Conservation (phyloP, 805 yeast genomes). For the Metschnikowia reukaufii region DNA sequence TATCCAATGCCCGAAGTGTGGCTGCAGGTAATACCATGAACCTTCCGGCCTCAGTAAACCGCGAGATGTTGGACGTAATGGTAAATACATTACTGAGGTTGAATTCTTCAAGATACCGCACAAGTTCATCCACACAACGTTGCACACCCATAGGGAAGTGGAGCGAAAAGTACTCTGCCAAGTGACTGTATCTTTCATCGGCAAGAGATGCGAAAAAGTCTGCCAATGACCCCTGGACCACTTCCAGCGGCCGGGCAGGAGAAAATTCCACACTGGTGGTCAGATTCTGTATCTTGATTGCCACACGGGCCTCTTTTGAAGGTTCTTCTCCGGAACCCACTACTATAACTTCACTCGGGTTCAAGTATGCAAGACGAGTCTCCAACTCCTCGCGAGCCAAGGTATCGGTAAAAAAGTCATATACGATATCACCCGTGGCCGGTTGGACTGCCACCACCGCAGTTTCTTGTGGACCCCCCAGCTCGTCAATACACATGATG, state of each 20-base stretch:
- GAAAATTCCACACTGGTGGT: slow-evolving; percentile 12
- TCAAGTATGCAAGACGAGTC: slow-evolving; percentile 69
- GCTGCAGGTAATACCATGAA: slow-evolving; percentile 62
- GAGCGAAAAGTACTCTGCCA: slow-evolving; percentile 27
- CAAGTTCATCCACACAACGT: slow-evolving; percentile 46
- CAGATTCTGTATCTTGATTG: slow-evolving; percentile 21
- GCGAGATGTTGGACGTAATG: slow-evolving; percentile 48
- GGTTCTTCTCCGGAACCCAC: slow-evolving; percentile 34
- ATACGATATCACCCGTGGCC: slow-evolving; percentile 70
- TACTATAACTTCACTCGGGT: slow-evolving; percentile 72
- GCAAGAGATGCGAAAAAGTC: slow-evolving; percentile 28
- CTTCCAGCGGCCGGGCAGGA: slow-evolving; percentile 2
- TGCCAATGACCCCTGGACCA: slow-evolving; percentile 19
- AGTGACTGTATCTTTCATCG: slow-evolving; percentile 14
- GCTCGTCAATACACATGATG: slow-evolving; percentile 44
- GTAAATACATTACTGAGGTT: slow-evolving; percentile 56
- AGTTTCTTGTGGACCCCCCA: slow-evolving; percentile 8
- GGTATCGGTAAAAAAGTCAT: slow-evolving; percentile 69
- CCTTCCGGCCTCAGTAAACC: slow-evolving; percentile 48
- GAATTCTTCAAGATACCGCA: slow-evolving; percentile 61
- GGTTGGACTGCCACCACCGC: slow-evolving; percentile 67
- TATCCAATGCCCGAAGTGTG: slow-evolving; percentile 70
- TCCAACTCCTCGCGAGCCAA: slow-evolving; percentile 60
- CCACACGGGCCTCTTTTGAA: slow-evolving; percentile 30
- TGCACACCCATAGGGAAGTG: slow-evolving; percentile 26